Base-by-base conservation (phyloP, 352 stramenopile species). In the Globisporangium cylindrosporum region DNA sequence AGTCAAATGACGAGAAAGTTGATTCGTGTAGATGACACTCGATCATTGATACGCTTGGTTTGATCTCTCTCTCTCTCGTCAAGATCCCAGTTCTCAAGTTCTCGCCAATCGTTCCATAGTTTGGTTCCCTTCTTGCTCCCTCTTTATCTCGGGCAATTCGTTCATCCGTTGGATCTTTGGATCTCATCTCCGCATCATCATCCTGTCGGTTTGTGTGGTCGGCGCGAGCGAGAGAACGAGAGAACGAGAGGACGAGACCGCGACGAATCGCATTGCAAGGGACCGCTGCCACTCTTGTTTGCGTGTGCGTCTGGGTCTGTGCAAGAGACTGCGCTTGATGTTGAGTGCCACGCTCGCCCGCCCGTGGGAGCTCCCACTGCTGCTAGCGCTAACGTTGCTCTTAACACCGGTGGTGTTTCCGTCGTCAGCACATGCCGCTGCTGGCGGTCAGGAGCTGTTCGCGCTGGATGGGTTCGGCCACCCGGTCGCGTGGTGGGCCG, bases 401-500 rank as follows among this genome's bases (percentile, higher is more conserved):
- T 51, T 62, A 36, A 53, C 18, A 12, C 1, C 43, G 22, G 5
- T 4, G 14, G 15, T 59, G 53, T 59, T 59, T 38, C 36, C 25
- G 53, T 9, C 5, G 51, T 51, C 36, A 61, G 68, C 62, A 38
- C 59, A 53, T 18, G 20, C 25, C 25, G 62, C n/a, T 3, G 62
- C n/a, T 3, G 22, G 7, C 1, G 61, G 9, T 8, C 20, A 65
- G 2, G 54, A 78, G 25, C 54, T 90, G 14, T 75, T 73, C 65
- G 84, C 86, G 41, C 76, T 89, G 25, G 78, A 94, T 73, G 86
- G 86, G 3, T 69, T 82, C 8, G 84, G 82, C 8, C 61, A 67
- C 7, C 78, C 84, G 8, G 86, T 94, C 62, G 76, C 75, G 9
- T 94, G 86, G 86, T 94, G 84, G 79, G 72, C 79, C 2, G 82